Base-by-base conservation (phyloP, 768 basidiomycete genomes). In the Pulveroboletus sp. region DNA sequence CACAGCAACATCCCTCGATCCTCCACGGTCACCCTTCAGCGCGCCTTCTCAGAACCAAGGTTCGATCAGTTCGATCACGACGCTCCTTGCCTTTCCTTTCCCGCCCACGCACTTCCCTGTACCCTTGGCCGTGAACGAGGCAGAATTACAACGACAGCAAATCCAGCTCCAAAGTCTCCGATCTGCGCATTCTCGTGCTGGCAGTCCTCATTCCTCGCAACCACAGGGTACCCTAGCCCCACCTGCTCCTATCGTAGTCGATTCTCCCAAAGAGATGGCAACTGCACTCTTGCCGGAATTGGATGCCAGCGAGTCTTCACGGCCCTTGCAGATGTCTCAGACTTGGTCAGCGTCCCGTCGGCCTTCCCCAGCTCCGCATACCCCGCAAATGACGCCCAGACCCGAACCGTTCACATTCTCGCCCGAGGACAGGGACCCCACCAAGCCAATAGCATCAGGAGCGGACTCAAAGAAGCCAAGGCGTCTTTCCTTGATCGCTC, bases 71-170 rank as follows among this genome's bases (percentile, higher is more conserved):
- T 82, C 83, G 26, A 74, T 86, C n/a, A 75, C 83, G 17, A 83
- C 85, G 1, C 70, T 89, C 21, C 85, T 83, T 30, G 83, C 81
- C 0, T 89, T 89, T 64, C 87, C 87, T 21, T 67, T 76, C 0
- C 87, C 87, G 14, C 87, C 87, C 0, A 80, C 79, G 1, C 85
- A 88, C 62, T 79, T 84, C 50, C 86, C 86, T 11, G 66, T 83
- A 13, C 86, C 83, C 32, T 76, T 79, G 6, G 57, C 56, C 4
- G 45, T 39, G 50, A 63, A 47, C 24, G 59, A 69, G 18, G 49
- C 51, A 17, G 67, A 69, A 28, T 38, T 56, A 13, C 63, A 63
- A 8, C 54, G 54, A 7, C 66, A 67, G 50, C 57, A 60, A 48
- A 47, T 26, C n/a, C 65, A 54, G 46, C 44, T 63, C 9, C 67